A percentile compares a stretch with the other conserved stretches of the same genome.
phyloP scores from a whole-genome alignment of 2,329 filamentous ascomycete species.

The Phoma sp. region DNA sequence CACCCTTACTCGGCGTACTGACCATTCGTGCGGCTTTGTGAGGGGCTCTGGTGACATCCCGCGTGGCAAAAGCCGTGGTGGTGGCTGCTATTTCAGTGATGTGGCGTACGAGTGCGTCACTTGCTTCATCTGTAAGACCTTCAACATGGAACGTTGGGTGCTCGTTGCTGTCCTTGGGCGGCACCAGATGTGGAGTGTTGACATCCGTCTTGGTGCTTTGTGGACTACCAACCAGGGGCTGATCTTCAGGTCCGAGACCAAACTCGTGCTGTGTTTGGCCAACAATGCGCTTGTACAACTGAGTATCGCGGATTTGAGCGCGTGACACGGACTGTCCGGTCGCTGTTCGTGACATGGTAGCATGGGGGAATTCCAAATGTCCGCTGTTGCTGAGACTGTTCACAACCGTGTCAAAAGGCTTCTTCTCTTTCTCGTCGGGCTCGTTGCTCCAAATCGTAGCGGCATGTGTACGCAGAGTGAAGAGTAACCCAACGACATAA shows the following conservation, averaged over 20 bases:
- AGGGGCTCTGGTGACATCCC: slow-evolving; percentile 68
- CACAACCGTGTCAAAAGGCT: slow-evolving; percentile 47
- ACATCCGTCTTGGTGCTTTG: slow-evolving; percentile 32
- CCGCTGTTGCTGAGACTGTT: slow-evolving; percentile 44
- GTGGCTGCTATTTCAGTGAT: slow-evolving; percentile 94
- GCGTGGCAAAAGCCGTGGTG: slow-evolving; percentile 83
- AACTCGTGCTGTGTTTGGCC: slow-evolving; percentile 88
- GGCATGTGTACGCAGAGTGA: slow-evolving; percentile 93
- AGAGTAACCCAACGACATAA: slow-evolving; percentile 92
- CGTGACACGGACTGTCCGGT: slow-evolving; percentile 39
- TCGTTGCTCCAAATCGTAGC: slow-evolving; percentile 97
- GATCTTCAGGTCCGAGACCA: slow-evolving; percentile 67
- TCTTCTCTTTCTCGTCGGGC: slow-evolving; percentile 55
- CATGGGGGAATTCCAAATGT: slow-evolving; percentile 38
- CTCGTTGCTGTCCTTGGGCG: slow-evolving; percentile 43
- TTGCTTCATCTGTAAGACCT: slow-evolving; percentile 82
- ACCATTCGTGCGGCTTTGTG: slow-evolving; percentile 58
- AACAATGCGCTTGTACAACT: slow-evolving; percentile 90
- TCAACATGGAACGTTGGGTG: slow-evolving; percentile 59
- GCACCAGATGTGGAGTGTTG: slow-evolving; percentile 45
- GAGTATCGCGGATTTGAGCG: slow-evolving; percentile 79
- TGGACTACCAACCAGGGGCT: slow-evolving; percentile 50
- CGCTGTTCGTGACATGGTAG: slow-evolving; percentile 38
- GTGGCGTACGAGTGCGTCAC: slow-evolving; percentile 79
- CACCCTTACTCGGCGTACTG: slow-evolving; percentile 38